Evolutionary conservation across 2,329 filamentous ascomycete species (phyloP).

Genomic region (Aspergillus sp.): DNA sequence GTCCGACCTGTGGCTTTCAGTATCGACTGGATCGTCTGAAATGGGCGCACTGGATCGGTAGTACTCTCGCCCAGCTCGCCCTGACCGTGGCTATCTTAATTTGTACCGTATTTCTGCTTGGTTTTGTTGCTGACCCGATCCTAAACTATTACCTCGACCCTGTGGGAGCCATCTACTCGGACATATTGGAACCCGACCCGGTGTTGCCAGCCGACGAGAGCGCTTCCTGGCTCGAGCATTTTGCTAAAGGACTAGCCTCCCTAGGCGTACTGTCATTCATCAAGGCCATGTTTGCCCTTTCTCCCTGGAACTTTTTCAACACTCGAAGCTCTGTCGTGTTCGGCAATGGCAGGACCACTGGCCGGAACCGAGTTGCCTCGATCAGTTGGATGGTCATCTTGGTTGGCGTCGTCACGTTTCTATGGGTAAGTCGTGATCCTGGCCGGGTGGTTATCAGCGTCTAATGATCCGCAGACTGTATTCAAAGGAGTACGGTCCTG

Average conservation of each 20-base stretch:
- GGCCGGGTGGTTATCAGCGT: background rate
- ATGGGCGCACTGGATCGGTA: conserved; percentile 69
- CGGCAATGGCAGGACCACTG: conserved; percentile 57
- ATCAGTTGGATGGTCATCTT: conserved; percentile 77
- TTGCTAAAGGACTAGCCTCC: conserved; percentile 85
- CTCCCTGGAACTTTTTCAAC: conserved; percentile 74
- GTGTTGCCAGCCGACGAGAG: conserved; percentile 45
- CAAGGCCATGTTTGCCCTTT: conserved; percentile 73
- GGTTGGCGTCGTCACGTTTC: conserved; percentile 75
- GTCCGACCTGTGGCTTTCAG: conserved; percentile 80
- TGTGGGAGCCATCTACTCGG: conserved; percentile 57
- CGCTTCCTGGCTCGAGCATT: conserved; percentile 74
- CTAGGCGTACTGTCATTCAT: conserved; percentile 81
- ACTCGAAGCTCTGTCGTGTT: conserved; percentile 61
- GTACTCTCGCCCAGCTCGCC: conserved; percentile 62
- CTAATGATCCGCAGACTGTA: conserved; percentile 56
- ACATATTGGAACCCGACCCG: conserved; percentile 40
- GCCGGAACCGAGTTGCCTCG: conserved; percentile 73
- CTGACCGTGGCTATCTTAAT: conserved; percentile 73
- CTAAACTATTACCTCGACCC: conserved; percentile 86
- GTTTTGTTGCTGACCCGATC: conserved; percentile 89
- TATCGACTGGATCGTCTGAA: conserved; percentile 76
- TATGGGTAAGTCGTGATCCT: conserved; percentile 58
- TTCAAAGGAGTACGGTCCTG: conserved; percentile 78
- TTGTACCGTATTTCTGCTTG: conserved; percentile 72